Percentiles rank a stretch among this genome's conserved stretches.
Evolutionary conservation across 1,284 basidiomycete genomes (phyloP).

Genomic region (Ganoderma multipileum): DNA sequence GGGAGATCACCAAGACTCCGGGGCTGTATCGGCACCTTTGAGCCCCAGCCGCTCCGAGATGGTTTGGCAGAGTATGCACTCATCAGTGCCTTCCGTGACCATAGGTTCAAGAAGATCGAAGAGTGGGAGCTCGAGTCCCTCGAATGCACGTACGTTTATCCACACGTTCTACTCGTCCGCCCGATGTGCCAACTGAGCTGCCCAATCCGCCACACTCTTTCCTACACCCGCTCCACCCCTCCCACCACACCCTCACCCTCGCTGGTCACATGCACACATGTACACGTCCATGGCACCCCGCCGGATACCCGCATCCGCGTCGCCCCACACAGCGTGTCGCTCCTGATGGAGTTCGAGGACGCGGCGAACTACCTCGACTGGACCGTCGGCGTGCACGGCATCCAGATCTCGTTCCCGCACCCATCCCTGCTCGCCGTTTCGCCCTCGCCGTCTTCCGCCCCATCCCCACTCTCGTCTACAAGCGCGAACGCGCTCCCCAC

Average conservation of each 20-base stretch:
- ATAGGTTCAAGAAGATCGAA: slow-evolving; percentile 76
- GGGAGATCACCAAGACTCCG: slow-evolving; percentile 73
- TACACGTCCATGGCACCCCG: not conserved
- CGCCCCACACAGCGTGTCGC: slow-evolving; percentile 71
- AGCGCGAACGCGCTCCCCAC: slow-evolving; percentile 60
- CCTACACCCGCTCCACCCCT: not conserved
- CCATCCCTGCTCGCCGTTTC: slow-evolving; percentile 63
- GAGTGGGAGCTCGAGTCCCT: slow-evolving; percentile 79
- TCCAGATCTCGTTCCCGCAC: slow-evolving; percentile 87
- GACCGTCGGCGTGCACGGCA: slow-evolving; percentile 92
- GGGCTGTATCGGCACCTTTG: slow-evolving; percentile 97
- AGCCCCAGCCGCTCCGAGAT: slow-evolving; percentile 74
- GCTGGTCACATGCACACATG: not conserved
- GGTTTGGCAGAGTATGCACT: slow-evolving; percentile 92
- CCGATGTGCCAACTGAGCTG: slow-evolving; percentile 18
- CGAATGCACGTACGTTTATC: slow-evolving; percentile 81
- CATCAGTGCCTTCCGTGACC: slow-evolving; percentile 81
- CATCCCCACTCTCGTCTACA: slow-evolving; percentile 74
- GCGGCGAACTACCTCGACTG: slow-evolving; percentile 90
- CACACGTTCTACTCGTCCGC: slow-evolving; percentile 10
- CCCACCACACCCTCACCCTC: not conserved
- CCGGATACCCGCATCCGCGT: not conserved
- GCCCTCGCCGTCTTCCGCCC: slow-evolving; percentile 61
- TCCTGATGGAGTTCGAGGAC: slow-evolving; percentile 93
- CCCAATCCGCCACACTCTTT: not conserved